These are phyloP conservation scores for Globisporangium nunn DNA, from an alignment of 352 stramenopile species.

Conservation along the genomic window DNA sequence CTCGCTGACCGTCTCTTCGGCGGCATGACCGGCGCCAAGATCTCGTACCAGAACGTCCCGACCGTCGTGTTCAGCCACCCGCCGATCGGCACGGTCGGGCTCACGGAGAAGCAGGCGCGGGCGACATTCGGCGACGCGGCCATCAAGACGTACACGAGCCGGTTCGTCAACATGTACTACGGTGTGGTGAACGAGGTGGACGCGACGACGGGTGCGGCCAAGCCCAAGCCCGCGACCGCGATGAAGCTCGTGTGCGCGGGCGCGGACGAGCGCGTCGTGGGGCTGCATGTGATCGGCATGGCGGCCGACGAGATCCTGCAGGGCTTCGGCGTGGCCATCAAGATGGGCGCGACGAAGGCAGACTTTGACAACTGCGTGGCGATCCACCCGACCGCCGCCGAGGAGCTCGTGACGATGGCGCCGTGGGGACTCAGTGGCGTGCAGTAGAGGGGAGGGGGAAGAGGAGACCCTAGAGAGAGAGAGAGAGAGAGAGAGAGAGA, in stretches of 20 bases:
- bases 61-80: slow-evolving; percentile 96
- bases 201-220: slow-evolving; percentile 18
- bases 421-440: slow-evolving; percentile 61
- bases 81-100: slow-evolving; percentile 91
- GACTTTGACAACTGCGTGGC: slow-evolving; percentile 95
- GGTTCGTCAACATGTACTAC: slow-evolving; percentile 96
- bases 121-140: slow-evolving; percentile 85
- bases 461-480: neutral
- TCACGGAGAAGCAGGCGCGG: slow-evolving; percentile 89
- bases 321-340: slow-evolving; percentile 97
- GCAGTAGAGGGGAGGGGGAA: neutral
- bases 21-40: slow-evolving; percentile 36
- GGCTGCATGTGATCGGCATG: slow-evolving; percentile 94
- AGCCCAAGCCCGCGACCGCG: slow-evolving; percentile 89
- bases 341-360: slow-evolving; percentile 96
- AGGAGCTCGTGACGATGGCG: slow-evolving; percentile 96
- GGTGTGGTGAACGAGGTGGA: slow-evolving; percentile 75
- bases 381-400: slow-evolving; percentile 94
- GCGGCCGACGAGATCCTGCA: slow-evolving; percentile 98
- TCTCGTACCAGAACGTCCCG: slow-evolving; percentile 90
- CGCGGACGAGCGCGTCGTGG: slow-evolving; percentile 91
- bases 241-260: slow-evolving; percentile 94
- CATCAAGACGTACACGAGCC: slow-evolving; percentile 91
- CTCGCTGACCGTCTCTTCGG: slow-evolving; percentile 88
- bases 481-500: neutral